phyloP scores from a whole-genome alignment of 306 rosid species.

The Glycine soja region DNA sequence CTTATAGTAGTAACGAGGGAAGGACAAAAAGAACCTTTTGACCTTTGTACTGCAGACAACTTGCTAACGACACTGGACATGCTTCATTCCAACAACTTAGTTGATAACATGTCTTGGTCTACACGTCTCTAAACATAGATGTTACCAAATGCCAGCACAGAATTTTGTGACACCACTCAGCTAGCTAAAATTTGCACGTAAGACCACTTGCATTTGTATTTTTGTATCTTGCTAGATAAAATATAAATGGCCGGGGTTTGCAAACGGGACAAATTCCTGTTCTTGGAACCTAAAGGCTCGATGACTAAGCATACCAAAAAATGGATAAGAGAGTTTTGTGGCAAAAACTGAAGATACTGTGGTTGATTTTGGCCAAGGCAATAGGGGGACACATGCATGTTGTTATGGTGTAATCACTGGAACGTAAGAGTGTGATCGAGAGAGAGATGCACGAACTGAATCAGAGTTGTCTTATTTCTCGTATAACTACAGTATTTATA shows the following conservation, averaged over 20 bases:
- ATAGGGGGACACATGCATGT: not conserved
- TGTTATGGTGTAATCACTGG: no score
- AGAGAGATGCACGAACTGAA: no score
- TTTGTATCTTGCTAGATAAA: constrained; percentile 34
- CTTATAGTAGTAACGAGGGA: no score
- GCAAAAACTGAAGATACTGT: not conserved
- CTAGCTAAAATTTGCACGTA: not conserved
- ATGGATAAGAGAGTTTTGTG: not conserved
- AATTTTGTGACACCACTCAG: constrained; percentile 16
- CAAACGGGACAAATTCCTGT: not conserved
- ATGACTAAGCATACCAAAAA: constrained; percentile 14
- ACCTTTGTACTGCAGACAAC: not conserved
- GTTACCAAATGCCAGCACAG: constrained; percentile 35
- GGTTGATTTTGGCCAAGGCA: constrained; percentile 10
- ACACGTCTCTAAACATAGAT: not conserved
- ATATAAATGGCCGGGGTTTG: constrained; percentile 10
- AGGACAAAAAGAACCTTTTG: no score
- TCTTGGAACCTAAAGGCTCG: constrained; percentile 20
- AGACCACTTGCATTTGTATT: not conserved
- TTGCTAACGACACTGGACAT: not conserved
- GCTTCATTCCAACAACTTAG: not conserved
- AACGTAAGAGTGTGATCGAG: no score
- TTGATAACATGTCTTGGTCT: constrained; percentile 20
- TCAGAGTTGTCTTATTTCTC: no score
- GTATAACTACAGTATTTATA: no score